Conservation (phyloP, 2,329 filamentous ascomycete species). For the Lecanicillium sp. region DNA sequence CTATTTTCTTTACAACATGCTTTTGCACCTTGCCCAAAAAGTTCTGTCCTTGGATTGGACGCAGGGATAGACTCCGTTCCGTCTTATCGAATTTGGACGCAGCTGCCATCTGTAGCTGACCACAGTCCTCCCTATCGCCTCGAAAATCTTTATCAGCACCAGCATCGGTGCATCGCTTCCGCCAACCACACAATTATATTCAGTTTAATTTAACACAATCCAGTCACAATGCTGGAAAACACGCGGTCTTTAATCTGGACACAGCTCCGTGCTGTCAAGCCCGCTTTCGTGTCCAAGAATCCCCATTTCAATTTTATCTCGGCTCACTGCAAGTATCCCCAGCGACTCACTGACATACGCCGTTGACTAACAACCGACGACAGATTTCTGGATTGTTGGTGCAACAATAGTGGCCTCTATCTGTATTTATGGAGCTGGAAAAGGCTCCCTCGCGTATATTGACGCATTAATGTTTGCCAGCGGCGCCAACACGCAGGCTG, state of each 20-base stretch:
- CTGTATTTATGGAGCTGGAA: conserved; percentile 57
- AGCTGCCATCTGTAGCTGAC: too few relatives aligned
- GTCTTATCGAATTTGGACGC: too few relatives aligned
- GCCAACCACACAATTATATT: too few relatives aligned
- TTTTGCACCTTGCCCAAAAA: conserved; percentile 1
- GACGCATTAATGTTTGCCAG: conserved; percentile 86
- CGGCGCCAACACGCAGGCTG: conserved; percentile 84
- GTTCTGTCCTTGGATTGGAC: conserved; percentile 17
- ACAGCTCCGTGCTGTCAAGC: conserved; percentile 43
- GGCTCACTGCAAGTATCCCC: conserved; percentile 57
- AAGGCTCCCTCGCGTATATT: conserved; percentile 62
- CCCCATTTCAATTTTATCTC: conserved; percentile 77
- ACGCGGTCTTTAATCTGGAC: conserved; percentile 26
- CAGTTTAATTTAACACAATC: too few relatives aligned
- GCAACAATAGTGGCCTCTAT: conserved; percentile 69
- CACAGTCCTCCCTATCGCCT: too few relatives aligned
- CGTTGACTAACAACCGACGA: background rate
- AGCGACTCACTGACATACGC: background rate
- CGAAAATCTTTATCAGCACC: too few relatives aligned
- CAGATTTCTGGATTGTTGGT: conserved; percentile 74
- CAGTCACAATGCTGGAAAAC: conserved; percentile 23
- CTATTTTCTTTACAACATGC: conserved; percentile 7
- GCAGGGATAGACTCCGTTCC: conserved; percentile 11
- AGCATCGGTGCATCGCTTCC: too few relatives aligned
- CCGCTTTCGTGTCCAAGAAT: conserved; percentile 49